Evolutionary conservation across 352 stramenopile genomes (phyloP), one percentile per base, ranked within the genome.

Genomic region (Pythium insidiosum): DNA sequence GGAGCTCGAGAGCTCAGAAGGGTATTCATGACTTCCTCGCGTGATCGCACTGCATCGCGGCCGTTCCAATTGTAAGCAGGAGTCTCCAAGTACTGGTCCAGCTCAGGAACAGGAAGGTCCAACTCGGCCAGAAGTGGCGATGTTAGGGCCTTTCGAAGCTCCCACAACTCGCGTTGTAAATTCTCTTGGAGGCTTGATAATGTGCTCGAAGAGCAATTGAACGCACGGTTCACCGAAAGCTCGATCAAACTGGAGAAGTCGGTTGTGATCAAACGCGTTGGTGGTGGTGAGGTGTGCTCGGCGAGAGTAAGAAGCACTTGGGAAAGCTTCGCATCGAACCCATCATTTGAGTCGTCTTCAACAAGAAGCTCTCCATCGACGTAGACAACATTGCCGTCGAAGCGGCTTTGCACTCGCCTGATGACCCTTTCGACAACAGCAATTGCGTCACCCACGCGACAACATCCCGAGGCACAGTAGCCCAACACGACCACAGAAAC

Each of bases 401-500:
- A 33, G 15, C 28, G 28, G 15, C 15, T 15, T 33, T 33, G 28
- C 28, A 33, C 28, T 33, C 15, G 9, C 28, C 9, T 33, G 9
- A 62, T 15, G 13, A 62, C 36, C 15, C 25, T 29, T 44, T 62
- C 53, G 1, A 34, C 53, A 16, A 43, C 35, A n/a, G 53, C 39
- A 5, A 62, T 22, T 12, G 53, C 53, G 9, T 53, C 45, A 2
- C 41, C 41, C 39, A 46, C 53, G 9, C 43, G 35, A 12, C 26
- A 22, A 12, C 21, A 31, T 6, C 16, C 20, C 2, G 47, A 36
- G 5, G 23, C 29, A 21, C 47, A 56, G 28, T 74, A 82, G 3
- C 56, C 71, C n/a, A 85, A 30, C 7, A 73, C 50, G 38, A 72
- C 28, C 15, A 79, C 15, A 18, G 52, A 53, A 22, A 80, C 60